Base-by-base conservation (phyloP, 2,329 filamentous ascomycete genomes). In the Lojkania enalia region DNA sequence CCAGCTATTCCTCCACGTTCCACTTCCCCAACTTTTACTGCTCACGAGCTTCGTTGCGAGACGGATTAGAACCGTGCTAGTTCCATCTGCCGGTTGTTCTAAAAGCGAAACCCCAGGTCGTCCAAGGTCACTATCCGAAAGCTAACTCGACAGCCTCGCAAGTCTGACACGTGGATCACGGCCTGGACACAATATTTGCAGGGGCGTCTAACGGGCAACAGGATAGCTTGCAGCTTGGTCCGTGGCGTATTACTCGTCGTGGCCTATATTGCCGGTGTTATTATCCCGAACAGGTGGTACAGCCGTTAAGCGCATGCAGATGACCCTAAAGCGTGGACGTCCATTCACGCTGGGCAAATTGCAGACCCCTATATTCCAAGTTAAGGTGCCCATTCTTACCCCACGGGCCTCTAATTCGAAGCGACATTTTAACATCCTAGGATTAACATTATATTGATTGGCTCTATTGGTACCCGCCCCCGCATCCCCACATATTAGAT, bases 401-500 rank as follows among this genome's bases (percentile, higher is more conserved):
- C n/a, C n/a, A n/a, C n/a, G n/a, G n/a, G n/a, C n/a, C n/a, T n/a
- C n/a, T n/a, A n/a, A n/a, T n/a, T n/a, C n/a, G n/a, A n/a, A n/a
- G n/a, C n/a, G n/a, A n/a, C n/a, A n/a, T n/a, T n/a, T n/a, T n/a
- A n/a, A n/a, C n/a, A n/a, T n/a, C n/a, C n/a, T n/a, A n/a, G n/a
- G n/a, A n/a, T n/a, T n/a, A n/a, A n/a, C n/a, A n/a, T n/a, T n/a
- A 21, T 5, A 18, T 14, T 19, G 39, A 47, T 51, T 51, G 39
- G 43, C 16, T 29, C 23, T n/a, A 23, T 13, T 19, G 20, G 33
- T 11, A 13, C 18, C 27, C 29, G 39, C 43, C 53, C 55, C 54
- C 55, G 52, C 53, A 50, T 53, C 53, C 49, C 54, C 57, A 55
- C 54, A 57, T 39, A 47, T 52, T 52, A 52, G 51, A 23, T 35